Percentiles rank a stretch among this genome's conserved stretches.
These are phyloP conservation scores for Pueraria montana DNA, from an alignment of 306 rosid species.

Conservation along the genomic window DNA sequence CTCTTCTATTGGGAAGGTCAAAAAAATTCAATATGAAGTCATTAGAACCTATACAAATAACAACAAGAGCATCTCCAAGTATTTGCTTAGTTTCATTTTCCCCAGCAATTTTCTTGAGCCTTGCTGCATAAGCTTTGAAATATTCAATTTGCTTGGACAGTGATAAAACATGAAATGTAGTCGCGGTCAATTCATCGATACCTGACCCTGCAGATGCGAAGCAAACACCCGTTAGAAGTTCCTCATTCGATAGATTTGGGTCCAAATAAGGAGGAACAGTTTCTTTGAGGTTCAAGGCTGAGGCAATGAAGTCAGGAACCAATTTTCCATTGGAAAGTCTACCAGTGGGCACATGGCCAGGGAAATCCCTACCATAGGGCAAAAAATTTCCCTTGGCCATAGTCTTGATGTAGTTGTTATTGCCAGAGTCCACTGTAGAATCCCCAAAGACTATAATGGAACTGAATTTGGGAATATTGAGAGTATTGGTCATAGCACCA, in stretches of 20 bases:
- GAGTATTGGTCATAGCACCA: constrained; percentile 30
- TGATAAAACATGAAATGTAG: constrained; percentile 44
- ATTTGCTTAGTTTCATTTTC: constrained; percentile 47
- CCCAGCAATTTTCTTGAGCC: constrained; percentile 54
- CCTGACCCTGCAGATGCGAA: constrained; percentile 68
- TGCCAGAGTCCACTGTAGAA: constrained; percentile 64
- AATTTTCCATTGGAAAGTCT: constrained; percentile 71
- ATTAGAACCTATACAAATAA: constrained; percentile 67
- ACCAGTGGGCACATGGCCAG: constrained; percentile 62
- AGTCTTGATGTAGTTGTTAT: constrained; percentile 64
- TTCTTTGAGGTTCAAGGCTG: constrained; percentile 57
- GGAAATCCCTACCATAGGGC: constrained; percentile 70
- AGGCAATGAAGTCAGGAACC: constrained; percentile 63
- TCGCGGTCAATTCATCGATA: constrained; percentile 56
- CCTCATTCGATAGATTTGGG: constrained; percentile 52
- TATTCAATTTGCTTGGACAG: constrained; percentile 55
- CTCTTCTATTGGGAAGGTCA: constrained; percentile 49
- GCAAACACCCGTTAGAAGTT: constrained; percentile 63
- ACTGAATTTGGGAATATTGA: constrained; percentile 44
- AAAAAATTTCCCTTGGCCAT: constrained; percentile 54
- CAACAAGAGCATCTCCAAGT: constrained; percentile 50
- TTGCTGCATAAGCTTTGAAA: constrained; percentile 58
- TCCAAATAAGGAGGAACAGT: constrained; percentile 63
- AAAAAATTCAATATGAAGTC: constrained; percentile 61
- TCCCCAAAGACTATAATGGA: constrained; percentile 72